Percentiles rank a stretch among this genome's conserved stretches.
Evolutionary conservation across 352 stramenopile species (phyloP).

Genomic region (Phytophthora chlamydospora): DNA sequence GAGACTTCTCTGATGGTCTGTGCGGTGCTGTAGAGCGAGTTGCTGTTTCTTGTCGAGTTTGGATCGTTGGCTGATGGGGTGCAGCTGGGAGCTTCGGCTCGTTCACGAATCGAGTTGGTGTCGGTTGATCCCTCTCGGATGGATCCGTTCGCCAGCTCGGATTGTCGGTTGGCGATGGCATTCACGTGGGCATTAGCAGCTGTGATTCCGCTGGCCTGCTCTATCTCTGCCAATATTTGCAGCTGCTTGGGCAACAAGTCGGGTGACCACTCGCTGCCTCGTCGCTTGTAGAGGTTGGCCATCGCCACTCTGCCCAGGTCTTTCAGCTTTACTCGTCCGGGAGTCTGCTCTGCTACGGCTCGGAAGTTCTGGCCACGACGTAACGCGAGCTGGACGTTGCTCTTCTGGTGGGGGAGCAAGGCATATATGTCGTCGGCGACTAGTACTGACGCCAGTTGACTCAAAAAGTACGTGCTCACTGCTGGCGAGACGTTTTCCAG

Average conservation of each 20-base stretch:
- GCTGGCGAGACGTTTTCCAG: conserved; percentile 74
- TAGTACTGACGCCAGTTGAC: conserved; percentile 73
- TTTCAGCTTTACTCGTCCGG: conserved; percentile 54
- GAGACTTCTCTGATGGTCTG: conserved; percentile 13
- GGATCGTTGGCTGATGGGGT: background rate
- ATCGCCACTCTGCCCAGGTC: conserved; percentile 68
- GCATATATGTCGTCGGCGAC: conserved; percentile 73
- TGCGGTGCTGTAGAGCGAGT: conserved; percentile 15
- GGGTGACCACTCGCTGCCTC: conserved; percentile 76
- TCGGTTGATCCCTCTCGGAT: background rate
- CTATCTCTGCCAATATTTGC: conserved; percentile 55
- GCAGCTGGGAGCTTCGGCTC: background rate
- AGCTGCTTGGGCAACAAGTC: conserved; percentile 70
- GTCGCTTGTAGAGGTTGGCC: conserved; percentile 64
- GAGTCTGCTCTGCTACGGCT: conserved; percentile 62
- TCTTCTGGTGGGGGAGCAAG: conserved; percentile 53
- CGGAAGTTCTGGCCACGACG: conserved; percentile 63
- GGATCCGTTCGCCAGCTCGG: conserved; percentile 2
- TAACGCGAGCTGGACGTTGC: conserved; percentile 61
- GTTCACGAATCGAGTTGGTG: conserved; percentile 1
- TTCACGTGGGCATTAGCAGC: conserved; percentile 22
- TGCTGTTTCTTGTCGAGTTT: background rate
- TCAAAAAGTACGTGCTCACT: conserved; percentile 84
- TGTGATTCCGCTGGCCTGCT: conserved; percentile 14
- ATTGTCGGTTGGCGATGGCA: conserved; percentile 25